Conservation (phyloP, 2,329 filamentous ascomycete genomes). For the Blastomyces percursus region DNA sequence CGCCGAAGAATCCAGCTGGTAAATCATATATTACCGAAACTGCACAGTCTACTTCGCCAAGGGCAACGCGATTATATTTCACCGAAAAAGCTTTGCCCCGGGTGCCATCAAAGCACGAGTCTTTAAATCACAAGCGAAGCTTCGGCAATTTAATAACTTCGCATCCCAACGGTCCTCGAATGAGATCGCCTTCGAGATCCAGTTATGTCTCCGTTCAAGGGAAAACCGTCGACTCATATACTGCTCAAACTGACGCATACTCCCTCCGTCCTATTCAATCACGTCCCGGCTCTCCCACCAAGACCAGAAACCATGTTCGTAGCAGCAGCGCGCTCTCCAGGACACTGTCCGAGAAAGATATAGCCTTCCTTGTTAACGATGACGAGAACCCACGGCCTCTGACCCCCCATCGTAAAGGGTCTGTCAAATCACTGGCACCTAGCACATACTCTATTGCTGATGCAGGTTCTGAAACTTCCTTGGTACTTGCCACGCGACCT, state of each 20-base stretch:
- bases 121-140: neutral
- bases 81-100: conserved; percentile 6
- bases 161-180: conserved; percentile 16
- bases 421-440: conserved; percentile 31
- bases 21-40: conserved; percentile 12
- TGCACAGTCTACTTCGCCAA: conserved; percentile 1
- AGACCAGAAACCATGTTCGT: conserved; percentile 32
- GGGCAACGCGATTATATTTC: conserved; percentile 6
- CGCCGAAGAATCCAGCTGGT: conserved; percentile 7
- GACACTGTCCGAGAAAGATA: conserved; percentile 33
- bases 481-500: conserved; percentile 33
- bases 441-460: conserved; percentile 38
- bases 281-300: conserved; percentile 29
- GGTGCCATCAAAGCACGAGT: conserved; percentile 1
- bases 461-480: conserved; percentile 35
- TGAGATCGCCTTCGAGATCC: conserved; percentile 14
- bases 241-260: conserved; percentile 35
- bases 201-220: conserved; percentile 30
- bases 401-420: conserved; percentile 16
- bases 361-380: conserved; percentile 23
- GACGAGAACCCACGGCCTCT: conserved; percentile 19
- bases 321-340: conserved; percentile 35
- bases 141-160: conserved; percentile 12
- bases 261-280: conserved; percentile 27
- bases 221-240: conserved; percentile 30